These are phyloP conservation scores for Lachnellula suecica DNA, from an alignment of 2,329 filamentous ascomycete species.

Conservation along the genomic window DNA sequence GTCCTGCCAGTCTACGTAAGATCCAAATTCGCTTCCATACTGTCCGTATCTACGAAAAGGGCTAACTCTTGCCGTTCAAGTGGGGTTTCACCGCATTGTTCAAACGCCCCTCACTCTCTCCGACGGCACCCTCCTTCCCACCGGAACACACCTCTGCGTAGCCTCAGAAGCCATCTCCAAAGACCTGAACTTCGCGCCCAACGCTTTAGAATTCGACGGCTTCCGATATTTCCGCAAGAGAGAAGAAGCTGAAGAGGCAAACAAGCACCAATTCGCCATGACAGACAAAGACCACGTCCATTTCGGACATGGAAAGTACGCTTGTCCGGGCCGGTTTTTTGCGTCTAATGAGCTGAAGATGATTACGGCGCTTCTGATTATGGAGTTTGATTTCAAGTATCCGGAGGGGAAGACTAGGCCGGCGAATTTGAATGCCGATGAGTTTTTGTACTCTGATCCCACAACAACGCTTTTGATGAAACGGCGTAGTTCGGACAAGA, in stretches of 20 bases:
- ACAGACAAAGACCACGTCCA: slow-evolving; percentile 31
- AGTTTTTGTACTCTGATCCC: no score
- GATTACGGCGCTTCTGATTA: slow-evolving; percentile 31
- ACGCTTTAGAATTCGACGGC: slow-evolving; percentile 16
- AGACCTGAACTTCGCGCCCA: slow-evolving; percentile 18
- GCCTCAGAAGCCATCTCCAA: slow-evolving; percentile 19
- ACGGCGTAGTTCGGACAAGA: no score
- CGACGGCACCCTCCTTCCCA: slow-evolving; percentile 33
- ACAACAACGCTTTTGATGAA: no score
- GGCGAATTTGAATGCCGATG: no score
- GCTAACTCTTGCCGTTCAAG: slow-evolving; percentile 4
- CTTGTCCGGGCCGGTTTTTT: slow-evolving; percentile 43
- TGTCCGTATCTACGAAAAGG: no score
- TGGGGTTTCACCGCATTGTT: slow-evolving; percentile 23
- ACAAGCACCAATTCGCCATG: slow-evolving; percentile 36
- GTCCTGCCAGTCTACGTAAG: slow-evolving; percentile 33
- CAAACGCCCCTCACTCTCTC: slow-evolving; percentile 28
- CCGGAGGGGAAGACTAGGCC: slow-evolving; percentile 80
- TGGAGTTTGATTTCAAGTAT: slow-evolving; percentile 34
- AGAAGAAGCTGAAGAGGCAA: slow-evolving; percentile 18
- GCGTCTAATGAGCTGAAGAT: slow-evolving; percentile 40
- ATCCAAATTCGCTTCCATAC: not conserved
- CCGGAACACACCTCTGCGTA: slow-evolving; percentile 5
- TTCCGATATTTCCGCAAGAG: slow-evolving; percentile 22
- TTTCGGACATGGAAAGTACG: slow-evolving; percentile 42